Conservation (phyloP, 805 yeast genomes). For the Candida silvatica region DNA sequence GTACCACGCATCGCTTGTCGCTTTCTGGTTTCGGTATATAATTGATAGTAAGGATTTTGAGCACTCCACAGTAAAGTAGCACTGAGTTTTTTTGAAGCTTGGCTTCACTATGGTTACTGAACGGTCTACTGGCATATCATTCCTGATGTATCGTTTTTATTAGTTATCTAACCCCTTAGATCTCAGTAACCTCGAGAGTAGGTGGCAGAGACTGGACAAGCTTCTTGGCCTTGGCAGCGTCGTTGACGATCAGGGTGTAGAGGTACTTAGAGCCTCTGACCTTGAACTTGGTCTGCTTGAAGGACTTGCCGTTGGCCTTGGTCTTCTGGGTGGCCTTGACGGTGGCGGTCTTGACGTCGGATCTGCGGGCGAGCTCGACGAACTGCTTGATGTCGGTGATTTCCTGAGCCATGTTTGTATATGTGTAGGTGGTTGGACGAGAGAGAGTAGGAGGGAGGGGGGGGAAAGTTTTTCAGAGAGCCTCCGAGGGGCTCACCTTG, state of each 20-base stretch:
- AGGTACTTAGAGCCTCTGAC: conserved; percentile 92
- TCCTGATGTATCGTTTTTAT: not conserved
- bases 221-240: conserved; percentile 95
- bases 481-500: too few relatives aligned
- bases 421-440: not conserved
- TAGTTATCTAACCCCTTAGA: conserved; percentile 13
- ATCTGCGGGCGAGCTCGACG: conserved; percentile 93
- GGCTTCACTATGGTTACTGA: too few relatives aligned
- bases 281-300: conserved; percentile 97
- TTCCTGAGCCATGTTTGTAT: conserved; percentile 32
- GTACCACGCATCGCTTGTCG: too few relatives aligned
- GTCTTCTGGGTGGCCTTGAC: conserved; percentile 87
- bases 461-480: not conserved
- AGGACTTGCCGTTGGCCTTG: conserved; percentile 72
- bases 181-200: conserved; percentile 58
- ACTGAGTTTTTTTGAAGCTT: too few relatives aligned
- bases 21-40: not conserved
- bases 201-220: conserved; percentile 97
- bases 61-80: not conserved
- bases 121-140: not conserved
- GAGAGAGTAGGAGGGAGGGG: not conserved
- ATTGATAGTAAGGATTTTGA: not conserved
- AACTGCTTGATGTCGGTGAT: conserved; percentile 95
- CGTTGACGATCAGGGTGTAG: conserved; percentile 93
- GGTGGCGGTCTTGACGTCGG: conserved; percentile 88